phyloP scores from a whole-genome alignment of 768 basidiomycete species.

The Sutorius australiensis region DNA sequence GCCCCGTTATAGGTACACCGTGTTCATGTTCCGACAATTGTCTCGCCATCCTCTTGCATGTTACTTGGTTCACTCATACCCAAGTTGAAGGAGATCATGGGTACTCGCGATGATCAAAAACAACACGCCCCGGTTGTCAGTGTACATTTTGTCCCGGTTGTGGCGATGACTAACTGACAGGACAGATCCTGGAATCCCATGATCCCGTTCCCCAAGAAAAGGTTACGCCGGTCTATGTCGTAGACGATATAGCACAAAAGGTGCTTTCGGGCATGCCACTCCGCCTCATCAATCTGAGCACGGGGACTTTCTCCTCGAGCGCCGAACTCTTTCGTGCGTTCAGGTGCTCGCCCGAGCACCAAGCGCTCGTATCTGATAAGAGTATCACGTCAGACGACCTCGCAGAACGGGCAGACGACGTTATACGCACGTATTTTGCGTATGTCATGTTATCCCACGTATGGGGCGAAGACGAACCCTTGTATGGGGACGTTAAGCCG shows the following conservation, averaged over 20 bases:
- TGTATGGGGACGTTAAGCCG: constrained; percentile 17
- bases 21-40: constrained; percentile 7
- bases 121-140: constrained; percentile 2
- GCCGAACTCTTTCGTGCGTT: constrained; percentile 16
- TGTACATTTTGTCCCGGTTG: not conserved
- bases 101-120: not conserved
- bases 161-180: not conserved
- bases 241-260: constrained; percentile 20
- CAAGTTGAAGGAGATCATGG: not conserved
- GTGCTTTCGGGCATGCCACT: constrained; percentile 21
- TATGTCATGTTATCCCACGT: constrained; percentile 29
- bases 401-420: constrained; percentile 12
- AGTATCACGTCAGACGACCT: constrained; percentile 4
- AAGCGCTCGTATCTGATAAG: constrained; percentile 10
- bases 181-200: not conserved
- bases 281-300: constrained; percentile 19
- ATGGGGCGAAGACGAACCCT: constrained; percentile 26
- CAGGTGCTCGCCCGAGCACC: constrained; percentile 12
- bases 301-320: constrained; percentile 18
- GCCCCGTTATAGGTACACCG: not conserved
- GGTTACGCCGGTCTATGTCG: constrained; percentile 4
- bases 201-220: constrained; percentile 6
- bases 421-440: constrained; percentile 21
- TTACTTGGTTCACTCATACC: not conserved
- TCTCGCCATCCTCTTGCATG: constrained; percentile 11